phyloP scores from a whole-genome alignment of 129 eudicot species.

The Smallanthus sonchifolius region DNA sequence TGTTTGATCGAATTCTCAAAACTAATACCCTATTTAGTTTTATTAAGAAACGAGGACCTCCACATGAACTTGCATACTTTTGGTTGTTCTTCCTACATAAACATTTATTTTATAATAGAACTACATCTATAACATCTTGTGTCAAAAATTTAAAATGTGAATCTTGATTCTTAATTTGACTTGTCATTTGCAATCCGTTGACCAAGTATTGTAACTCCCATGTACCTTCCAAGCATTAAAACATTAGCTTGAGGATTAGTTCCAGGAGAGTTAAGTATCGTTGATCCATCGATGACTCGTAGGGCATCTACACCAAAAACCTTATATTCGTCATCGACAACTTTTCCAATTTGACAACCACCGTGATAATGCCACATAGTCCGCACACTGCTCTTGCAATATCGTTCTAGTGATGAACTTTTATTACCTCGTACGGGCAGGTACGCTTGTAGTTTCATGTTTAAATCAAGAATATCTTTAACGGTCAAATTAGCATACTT shows the following conservation, averaged over 20 bases:
- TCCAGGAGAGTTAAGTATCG: slow-evolving; percentile 54
- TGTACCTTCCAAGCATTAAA: slow-evolving; percentile 75
- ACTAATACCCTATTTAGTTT: no score
- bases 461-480: slow-evolving; percentile 46
- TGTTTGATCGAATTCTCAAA: no score
- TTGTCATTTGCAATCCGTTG: neutral
- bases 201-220: neutral
- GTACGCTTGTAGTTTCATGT: slow-evolving; percentile 10
- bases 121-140: neutral
- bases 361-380: slow-evolving; percentile 86
- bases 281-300: slow-evolving; percentile 66
- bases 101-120: no score
- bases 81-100: no score
- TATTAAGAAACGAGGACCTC: no score
- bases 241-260: slow-evolving; percentile 75
- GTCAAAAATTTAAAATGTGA: neutral
- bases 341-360: slow-evolving; percentile 62
- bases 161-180: neutral
- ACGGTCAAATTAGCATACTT: slow-evolving; percentile 17
- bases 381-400: slow-evolving; percentile 59
- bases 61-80: no score
- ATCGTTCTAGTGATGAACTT: slow-evolving; percentile 39
- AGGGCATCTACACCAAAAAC: slow-evolving; percentile 53
- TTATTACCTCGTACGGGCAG: slow-evolving; percentile 38
- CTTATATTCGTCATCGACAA: slow-evolving; percentile 41